A percentile compares a stretch with the other conserved stretches of the same genome.
Evolutionary conservation across 2,329 filamentous ascomycete genomes (phyloP).

Genomic region (Nothopassalora personata): DNA sequence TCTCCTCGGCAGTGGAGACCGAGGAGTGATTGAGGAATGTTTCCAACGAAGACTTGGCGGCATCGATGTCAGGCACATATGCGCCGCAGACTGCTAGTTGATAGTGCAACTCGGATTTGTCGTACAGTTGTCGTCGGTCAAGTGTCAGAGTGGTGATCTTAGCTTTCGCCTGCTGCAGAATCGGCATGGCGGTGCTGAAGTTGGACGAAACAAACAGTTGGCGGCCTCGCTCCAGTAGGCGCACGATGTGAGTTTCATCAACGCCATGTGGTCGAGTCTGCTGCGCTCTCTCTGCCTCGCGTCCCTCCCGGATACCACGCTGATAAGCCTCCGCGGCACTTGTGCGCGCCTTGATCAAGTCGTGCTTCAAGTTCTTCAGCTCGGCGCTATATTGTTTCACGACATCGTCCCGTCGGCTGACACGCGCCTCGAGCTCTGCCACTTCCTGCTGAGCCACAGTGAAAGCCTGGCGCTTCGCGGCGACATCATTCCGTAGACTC

Average conservation of each 20-base stretch:
- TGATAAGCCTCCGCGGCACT: not conserved
- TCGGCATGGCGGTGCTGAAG: not conserved
- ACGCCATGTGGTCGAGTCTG: not conserved
- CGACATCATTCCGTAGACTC: not conserved
- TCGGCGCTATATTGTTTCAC: not conserved
- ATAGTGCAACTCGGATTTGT: constrained; percentile 5
- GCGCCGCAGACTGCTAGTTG: constrained; percentile 5
- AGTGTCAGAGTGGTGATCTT: not conserved
- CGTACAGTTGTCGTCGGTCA: constrained; percentile 2
- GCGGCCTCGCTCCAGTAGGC: not conserved
- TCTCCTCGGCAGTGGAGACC: not conserved
- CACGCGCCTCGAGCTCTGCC: not conserved
- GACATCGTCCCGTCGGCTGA: not conserved
- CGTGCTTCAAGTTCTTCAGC: not conserved
- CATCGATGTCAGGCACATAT: constrained; percentile 8
- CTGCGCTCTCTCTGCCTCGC: not conserved
- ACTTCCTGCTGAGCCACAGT: not conserved
- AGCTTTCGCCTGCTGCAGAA: constrained; percentile 1
- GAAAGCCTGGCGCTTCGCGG: not conserved
- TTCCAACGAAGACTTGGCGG: constrained; percentile 1
- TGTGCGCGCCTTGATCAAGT: not conserved
- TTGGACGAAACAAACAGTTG: not conserved
- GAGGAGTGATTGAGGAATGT: not conserved
- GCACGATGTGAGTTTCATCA: not conserved
- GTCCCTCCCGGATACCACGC: not conserved